phyloP scores from a whole-genome alignment of 2,329 filamentous ascomycete genomes.

The Fusarium sp. region DNA sequence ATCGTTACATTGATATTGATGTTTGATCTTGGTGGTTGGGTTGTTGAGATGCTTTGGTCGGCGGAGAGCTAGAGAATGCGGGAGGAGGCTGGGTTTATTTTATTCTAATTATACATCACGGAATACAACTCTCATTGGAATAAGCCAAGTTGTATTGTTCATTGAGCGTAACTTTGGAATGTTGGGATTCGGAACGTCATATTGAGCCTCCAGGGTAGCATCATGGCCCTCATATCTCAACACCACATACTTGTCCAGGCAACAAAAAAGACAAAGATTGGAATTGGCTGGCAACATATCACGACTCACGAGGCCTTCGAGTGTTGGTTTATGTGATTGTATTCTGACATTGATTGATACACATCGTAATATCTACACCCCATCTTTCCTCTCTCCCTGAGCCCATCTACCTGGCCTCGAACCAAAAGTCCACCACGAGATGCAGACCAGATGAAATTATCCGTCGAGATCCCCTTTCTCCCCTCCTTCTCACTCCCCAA shows the following conservation, averaged over 20 bases:
- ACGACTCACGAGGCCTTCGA: background rate
- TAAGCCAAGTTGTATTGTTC: background rate
- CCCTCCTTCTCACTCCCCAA: background rate
- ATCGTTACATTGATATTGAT: background rate
- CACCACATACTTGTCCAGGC: background rate
- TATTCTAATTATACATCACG: background rate
- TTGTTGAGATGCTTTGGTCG: background rate
- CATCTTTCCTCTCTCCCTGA: background rate
- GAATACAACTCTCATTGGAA: background rate
- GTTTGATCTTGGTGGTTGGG: background rate
- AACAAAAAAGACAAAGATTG: background rate
- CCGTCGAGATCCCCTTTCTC: background rate
- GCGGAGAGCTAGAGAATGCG: background rate
- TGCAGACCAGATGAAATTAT: background rate
- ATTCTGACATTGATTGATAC: constrained; percentile 21
- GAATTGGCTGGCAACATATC: background rate
- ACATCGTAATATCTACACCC: constrained; percentile 18
- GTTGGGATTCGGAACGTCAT: background rate
- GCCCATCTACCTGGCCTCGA: background rate
- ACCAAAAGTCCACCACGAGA: background rate
- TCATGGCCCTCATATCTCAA: background rate
- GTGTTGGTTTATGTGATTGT: background rate
- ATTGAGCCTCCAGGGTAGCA: background rate
- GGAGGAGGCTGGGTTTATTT: background rate
- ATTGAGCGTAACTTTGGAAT: background rate